These are phyloP conservation scores for Sporothrix protearum DNA, from an alignment of 2,329 filamentous ascomycete genomes.

Conservation along the genomic window DNA sequence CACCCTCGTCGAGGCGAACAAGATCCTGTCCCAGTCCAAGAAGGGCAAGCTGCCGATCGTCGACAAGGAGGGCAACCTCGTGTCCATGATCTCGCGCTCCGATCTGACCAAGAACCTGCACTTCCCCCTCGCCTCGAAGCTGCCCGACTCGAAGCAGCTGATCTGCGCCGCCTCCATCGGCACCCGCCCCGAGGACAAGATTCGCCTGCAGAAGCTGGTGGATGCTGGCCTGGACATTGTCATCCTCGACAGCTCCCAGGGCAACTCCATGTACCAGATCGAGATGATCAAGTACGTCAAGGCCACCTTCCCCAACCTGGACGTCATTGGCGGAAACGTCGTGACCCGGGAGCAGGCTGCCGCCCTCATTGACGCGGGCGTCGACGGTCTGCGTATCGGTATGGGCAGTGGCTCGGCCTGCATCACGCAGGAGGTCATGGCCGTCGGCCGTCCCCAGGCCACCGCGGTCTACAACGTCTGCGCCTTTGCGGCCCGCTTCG, in stretches of 20 bases:
- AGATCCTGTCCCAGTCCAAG: conserved; percentile 89
- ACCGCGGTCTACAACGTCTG: conserved; percentile 88
- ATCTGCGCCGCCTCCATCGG: conserved; percentile 94
- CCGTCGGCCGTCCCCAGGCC: conserved; percentile 92
- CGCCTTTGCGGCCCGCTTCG: conserved; percentile 84
- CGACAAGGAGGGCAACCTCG: conserved; percentile 75
- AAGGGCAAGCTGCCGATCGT: conserved; percentile 97
- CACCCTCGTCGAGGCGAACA: conserved; percentile 82
- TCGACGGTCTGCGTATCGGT: conserved; percentile 93
- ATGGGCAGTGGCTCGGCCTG: conserved; percentile 98
- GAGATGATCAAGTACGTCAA: conserved; percentile 98
- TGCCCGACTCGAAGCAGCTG: conserved; percentile 94
- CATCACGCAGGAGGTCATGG: conserved; percentile 99
- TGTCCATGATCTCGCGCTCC: conserved; percentile 89
- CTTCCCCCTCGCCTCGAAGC: conserved; percentile 94
- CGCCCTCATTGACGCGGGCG: conserved; percentile 83
- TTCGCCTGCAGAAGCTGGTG: conserved; percentile 78
- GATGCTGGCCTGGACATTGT: conserved; percentile 95
- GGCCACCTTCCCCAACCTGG: conserved; percentile 74
- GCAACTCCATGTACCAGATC: conserved; percentile 97
- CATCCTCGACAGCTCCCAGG: conserved; percentile 92
- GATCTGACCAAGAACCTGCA: conserved; percentile 98
- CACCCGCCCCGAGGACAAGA: conserved; percentile 89
- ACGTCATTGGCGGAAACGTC: conserved; percentile 98
- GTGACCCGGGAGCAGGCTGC: conserved; percentile 97